Conservation (phyloP, 192 early-diverging fungal genomes). For the Coemansia sp. region DNA sequence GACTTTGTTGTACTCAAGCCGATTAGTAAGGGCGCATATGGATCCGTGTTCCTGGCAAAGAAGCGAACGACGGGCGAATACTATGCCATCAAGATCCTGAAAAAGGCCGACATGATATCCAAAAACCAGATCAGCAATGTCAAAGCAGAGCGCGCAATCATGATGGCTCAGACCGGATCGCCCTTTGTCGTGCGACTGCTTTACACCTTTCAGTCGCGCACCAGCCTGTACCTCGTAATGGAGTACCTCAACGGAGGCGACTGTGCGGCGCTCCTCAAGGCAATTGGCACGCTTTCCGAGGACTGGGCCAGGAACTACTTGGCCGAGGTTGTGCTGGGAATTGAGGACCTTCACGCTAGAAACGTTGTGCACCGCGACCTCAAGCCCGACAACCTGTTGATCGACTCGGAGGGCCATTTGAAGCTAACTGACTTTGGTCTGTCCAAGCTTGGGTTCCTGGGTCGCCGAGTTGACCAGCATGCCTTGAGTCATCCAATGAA, state of each 20-base stretch:
- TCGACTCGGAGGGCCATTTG: constrained; percentile 84
- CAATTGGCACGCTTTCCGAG: constrained; percentile 70
- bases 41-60: constrained; percentile 82
- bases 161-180: constrained; percentile 83
- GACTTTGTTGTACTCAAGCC: constrained; percentile 92
- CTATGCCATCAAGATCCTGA: constrained; percentile 87
- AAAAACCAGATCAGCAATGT: constrained; percentile 69
- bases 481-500: constrained; percentile 5
- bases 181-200: constrained; percentile 87
- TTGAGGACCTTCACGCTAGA: constrained; percentile 84
- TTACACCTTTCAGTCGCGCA: constrained; percentile 83
- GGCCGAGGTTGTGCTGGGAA: constrained; percentile 82
- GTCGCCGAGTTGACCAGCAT: constrained; percentile 48
- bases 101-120: constrained; percentile 88
- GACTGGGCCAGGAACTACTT: constrained; percentile 85
- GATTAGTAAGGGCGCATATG: constrained; percentile 88
- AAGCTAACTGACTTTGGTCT: constrained; percentile 95
- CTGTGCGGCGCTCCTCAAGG: constrained; percentile 72
- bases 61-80: constrained; percentile 82
- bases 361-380: constrained; percentile 84
- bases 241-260: constrained; percentile 89
- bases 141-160: constrained; percentile 54
- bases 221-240: constrained; percentile 88
- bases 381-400: constrained; percentile 83
- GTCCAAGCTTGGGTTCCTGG: constrained; percentile 47